phyloP scores from a whole-genome alignment of 2,329 filamentous ascomycete genomes.

The Dothideomycetes sp. region DNA sequence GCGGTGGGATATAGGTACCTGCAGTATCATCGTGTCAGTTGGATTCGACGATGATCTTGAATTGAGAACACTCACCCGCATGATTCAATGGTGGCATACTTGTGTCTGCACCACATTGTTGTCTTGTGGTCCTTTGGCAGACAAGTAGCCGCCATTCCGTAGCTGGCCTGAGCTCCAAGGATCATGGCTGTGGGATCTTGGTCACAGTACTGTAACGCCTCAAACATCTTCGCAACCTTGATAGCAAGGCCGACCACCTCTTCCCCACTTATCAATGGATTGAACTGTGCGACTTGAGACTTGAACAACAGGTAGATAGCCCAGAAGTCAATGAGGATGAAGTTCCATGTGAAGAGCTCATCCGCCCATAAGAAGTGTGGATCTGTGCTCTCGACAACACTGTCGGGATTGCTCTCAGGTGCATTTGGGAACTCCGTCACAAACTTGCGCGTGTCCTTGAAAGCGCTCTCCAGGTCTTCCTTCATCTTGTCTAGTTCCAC shows the following conservation, averaged over 20 bases:
- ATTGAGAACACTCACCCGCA: slow-evolving; percentile 52
- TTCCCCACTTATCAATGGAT: slow-evolving; percentile 29
- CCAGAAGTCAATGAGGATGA: slow-evolving; percentile 65
- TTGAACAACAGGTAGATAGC: slow-evolving; percentile 71
- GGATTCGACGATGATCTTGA: neutral
- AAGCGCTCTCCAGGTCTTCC: slow-evolving; percentile 46
- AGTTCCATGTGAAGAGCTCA: slow-evolving; percentile 63
- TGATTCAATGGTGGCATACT: slow-evolving; percentile 67
- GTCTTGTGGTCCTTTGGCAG: slow-evolving; percentile 64
- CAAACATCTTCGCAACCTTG: slow-evolving; percentile 65
- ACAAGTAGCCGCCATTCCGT: slow-evolving; percentile 69
- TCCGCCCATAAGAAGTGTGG: slow-evolving; percentile 59
- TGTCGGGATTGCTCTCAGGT: slow-evolving; percentile 41
- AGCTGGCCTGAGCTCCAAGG: slow-evolving; percentile 60
- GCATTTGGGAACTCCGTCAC: slow-evolving; percentile 52
- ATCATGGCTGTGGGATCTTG: slow-evolving; percentile 58
- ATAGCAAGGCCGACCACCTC: slow-evolving; percentile 54
- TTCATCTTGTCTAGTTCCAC: slow-evolving; percentile 42
- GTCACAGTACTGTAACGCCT: slow-evolving; percentile 64
- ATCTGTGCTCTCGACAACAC: slow-evolving; percentile 64
- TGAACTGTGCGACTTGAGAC: slow-evolving; percentile 51
- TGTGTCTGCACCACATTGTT: slow-evolving; percentile 67
- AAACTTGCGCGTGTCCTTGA: slow-evolving; percentile 51
- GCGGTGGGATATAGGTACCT: slow-evolving; percentile 76
- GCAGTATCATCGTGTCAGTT: slow-evolving; percentile 5